Conservation (phyloP, 306 rosid species). For the Argentina anserina region DNA sequence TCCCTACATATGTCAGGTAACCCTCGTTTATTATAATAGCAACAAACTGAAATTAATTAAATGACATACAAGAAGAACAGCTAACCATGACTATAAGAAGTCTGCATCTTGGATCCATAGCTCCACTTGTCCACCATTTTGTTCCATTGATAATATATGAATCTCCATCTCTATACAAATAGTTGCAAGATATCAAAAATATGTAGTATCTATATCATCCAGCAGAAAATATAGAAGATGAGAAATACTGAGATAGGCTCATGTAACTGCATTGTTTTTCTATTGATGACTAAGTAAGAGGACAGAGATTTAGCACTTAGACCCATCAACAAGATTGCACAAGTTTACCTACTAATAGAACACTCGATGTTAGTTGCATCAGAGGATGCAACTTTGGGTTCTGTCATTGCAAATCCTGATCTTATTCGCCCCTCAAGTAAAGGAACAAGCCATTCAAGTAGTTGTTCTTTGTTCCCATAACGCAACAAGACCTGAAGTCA, state of each 20-base stretch:
- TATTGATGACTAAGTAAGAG: background rate
- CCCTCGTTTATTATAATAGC: constrained; percentile 12
- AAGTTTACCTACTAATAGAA: constrained; percentile 69
- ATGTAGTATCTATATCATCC: background rate
- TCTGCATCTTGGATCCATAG: constrained; percentile 97
- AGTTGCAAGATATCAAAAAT: background rate
- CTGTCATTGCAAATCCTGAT: constrained; percentile 97
- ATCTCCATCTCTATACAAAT: constrained; percentile 67
- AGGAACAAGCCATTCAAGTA: constrained; percentile 82
- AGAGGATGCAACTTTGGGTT: constrained; percentile 88
- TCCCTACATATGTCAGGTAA: constrained; percentile 58
- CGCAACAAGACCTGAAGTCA: constrained; percentile 76
- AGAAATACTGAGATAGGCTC: background rate
- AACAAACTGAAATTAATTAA: constrained; percentile 3
- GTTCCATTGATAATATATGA: constrained; percentile 76
- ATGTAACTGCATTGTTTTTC: background rate
- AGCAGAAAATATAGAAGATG: background rate
- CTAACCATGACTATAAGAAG: constrained; percentile 89
- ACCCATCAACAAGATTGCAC: constrained; percentile 12
- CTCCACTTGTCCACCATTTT: constrained; percentile 99
- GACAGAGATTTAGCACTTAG: background rate
- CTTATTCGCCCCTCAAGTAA: constrained; percentile 90
- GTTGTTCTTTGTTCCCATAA: constrained; percentile 76
- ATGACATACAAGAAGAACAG: constrained; percentile 23
- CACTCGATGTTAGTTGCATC: constrained; percentile 93